Evolutionary conservation across 768 basidiomycete genomes (phyloP).

Genomic region (Lentinula aciculospora): DNA sequence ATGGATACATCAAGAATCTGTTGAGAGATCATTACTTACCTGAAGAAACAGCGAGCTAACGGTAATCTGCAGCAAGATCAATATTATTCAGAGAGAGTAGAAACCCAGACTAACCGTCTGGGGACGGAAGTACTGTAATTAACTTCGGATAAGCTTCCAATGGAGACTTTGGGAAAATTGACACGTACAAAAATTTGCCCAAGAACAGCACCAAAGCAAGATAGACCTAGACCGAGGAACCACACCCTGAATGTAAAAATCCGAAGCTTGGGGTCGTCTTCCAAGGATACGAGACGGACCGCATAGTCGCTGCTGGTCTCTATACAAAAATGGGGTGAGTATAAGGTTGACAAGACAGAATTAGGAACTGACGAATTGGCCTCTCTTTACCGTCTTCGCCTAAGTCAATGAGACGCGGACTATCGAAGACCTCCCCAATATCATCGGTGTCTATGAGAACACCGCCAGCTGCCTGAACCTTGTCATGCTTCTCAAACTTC

Average conservation of each 20-base stretch:
- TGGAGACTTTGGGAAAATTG: background rate
- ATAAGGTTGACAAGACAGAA: background rate
- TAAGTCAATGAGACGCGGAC: slow-evolving; percentile 29
- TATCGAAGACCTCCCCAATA: slow-evolving; percentile 15
- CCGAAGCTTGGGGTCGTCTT: slow-evolving; percentile 45
- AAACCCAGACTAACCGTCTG: slow-evolving; percentile 4
- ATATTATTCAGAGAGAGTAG: background rate
- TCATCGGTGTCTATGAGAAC: slow-evolving; percentile 8
- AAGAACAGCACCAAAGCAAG: slow-evolving; percentile 50
- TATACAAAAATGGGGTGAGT: slow-evolving; percentile 9
- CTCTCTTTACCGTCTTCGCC: slow-evolving; percentile 43
- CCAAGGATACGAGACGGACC: slow-evolving; percentile 44
- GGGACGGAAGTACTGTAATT: slow-evolving; percentile 39
- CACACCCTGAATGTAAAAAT: slow-evolving; percentile 51
- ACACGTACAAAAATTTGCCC: slow-evolving; percentile 41
- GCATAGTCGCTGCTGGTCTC: slow-evolving; percentile 42
- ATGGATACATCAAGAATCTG: background rate
- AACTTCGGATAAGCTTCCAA: slow-evolving; percentile 12
- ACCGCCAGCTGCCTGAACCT: slow-evolving; percentile 1
- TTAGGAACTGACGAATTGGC: slow-evolving; percentile 33
- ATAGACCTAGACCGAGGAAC: slow-evolving; percentile 49
- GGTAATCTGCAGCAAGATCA: slow-evolving; percentile 15
- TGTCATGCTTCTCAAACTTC: slow-evolving; percentile 4
- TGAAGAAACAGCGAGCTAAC: slow-evolving; percentile 39
- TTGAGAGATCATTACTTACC: background rate